These are phyloP conservation scores for Dioscorea cayenensis DNA, from an alignment of 116 monocot genomes.

Conservation along the genomic window DNA sequence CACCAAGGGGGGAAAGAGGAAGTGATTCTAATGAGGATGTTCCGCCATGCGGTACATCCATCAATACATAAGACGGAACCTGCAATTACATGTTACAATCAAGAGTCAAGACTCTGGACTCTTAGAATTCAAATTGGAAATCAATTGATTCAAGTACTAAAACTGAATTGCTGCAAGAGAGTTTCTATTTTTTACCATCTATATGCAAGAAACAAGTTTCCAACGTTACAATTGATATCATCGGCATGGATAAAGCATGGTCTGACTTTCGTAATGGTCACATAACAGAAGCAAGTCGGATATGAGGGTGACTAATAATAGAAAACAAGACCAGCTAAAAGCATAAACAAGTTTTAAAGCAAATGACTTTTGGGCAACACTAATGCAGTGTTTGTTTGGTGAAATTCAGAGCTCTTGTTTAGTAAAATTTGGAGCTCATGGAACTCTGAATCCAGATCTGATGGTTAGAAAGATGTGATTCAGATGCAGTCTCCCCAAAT, in stretches of 20 bases:
- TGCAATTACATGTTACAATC: slow-evolving; percentile 8
- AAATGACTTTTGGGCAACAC: background rate
- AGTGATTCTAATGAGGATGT: slow-evolving; percentile 35
- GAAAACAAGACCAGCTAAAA: background rate
- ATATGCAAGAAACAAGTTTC: background rate
- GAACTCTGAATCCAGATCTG: too few relatives aligned
- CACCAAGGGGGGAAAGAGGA: slow-evolving; percentile 69
- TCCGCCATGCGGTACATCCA: slow-evolving; percentile 52
- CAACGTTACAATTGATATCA: background rate
- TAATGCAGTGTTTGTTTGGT: background rate
- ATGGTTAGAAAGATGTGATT: too few relatives aligned
- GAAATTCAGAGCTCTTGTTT: background rate
- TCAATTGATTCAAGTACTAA: background rate
- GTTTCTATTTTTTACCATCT: background rate
- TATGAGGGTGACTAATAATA: background rate
- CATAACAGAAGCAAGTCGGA: background rate
- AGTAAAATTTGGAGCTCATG: background rate
- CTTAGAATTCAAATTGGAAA: background rate
- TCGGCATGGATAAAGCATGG: background rate
- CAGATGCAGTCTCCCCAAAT: too few relatives aligned
- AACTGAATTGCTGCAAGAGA: background rate
- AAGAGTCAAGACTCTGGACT: background rate
- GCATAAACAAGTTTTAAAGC: background rate
- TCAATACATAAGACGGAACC: slow-evolving; percentile 72
- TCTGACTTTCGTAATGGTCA: background rate